Evolutionary conservation across 768 basidiomycete genomes (phyloP).

Genomic region (Sutorius australiensis): DNA sequence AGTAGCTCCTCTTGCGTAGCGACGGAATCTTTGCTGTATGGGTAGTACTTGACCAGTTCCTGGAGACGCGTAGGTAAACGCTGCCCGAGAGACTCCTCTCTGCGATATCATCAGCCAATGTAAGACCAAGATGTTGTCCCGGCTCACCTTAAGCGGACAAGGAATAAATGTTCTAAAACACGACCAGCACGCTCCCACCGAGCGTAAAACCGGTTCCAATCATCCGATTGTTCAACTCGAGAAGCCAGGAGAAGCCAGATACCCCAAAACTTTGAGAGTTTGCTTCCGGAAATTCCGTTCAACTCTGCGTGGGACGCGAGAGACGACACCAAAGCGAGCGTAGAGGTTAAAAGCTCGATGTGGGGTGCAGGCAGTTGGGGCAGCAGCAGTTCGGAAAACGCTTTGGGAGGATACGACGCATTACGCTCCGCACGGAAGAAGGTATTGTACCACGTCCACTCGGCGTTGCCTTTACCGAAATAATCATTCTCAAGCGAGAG

Average conservation of each 20-base stretch:
- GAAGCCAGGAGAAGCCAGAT: conserved; percentile 63
- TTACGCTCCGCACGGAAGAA: conserved; percentile 61
- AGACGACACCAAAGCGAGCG: conserved; percentile 61
- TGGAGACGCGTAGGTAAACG: conserved; percentile 66
- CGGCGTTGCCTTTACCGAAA: conserved; percentile 53
- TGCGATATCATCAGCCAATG: conserved; percentile 24
- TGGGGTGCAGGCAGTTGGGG: conserved; percentile 60
- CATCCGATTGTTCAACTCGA: conserved; percentile 47
- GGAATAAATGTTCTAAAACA: conserved; percentile 72
- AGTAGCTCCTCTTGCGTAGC: conserved; percentile 42
- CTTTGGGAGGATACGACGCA: conserved; percentile 56
- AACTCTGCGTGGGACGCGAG: conserved; percentile 69
- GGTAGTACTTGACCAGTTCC: conserved; percentile 68
- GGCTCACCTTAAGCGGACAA: conserved; percentile 64
- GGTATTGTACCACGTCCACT: conserved; percentile 64
- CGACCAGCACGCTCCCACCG: conserved; percentile 74
- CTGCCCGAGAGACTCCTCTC: conserved; percentile 53
- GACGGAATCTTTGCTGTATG: conserved; percentile 42
- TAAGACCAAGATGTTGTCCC: background rate
- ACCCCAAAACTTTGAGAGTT: conserved; percentile 68
- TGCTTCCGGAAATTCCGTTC: conserved; percentile 75
- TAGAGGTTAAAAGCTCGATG: conserved; percentile 51
- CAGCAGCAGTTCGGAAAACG: conserved; percentile 58
- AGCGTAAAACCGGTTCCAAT: conserved; percentile 63
- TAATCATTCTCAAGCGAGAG: conserved; percentile 54